These are phyloP conservation scores for Chrysosporium keratinophilum DNA, from an alignment of 2,329 filamentous ascomycete species.

Conservation along the genomic window DNA sequence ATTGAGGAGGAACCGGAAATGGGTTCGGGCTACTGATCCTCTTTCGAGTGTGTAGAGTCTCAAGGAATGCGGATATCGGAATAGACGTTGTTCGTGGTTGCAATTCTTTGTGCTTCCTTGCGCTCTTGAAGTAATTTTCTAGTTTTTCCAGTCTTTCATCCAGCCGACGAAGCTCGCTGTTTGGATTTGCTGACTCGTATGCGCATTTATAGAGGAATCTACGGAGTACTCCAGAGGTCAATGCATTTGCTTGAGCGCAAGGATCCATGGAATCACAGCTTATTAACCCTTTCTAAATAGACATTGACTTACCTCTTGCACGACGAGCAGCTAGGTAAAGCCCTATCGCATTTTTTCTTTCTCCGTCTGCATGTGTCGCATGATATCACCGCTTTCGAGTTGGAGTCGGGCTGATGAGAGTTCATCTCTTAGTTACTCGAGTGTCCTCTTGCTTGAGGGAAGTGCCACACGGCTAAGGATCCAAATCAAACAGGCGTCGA, in stretches of 20 bases:
- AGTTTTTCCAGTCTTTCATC: conserved; percentile 1
- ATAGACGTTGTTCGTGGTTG: not conserved
- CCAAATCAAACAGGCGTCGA: not conserved
- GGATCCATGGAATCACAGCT: not conserved
- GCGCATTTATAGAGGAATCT: conserved; percentile 9
- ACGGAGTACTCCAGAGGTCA: not conserved
- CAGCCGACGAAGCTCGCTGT: conserved; percentile 1
- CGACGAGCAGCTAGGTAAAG: conserved; percentile 3
- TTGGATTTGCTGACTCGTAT: not conserved
- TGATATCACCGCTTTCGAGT: not conserved
- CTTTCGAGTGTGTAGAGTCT: not conserved
- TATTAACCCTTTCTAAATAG: too few species aligned
- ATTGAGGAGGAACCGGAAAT: conserved; percentile 6
- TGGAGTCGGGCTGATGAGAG: not conserved
- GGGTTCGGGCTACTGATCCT: conserved; percentile 3
- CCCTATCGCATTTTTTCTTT: conserved; percentile 13
- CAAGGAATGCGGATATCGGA: not conserved
- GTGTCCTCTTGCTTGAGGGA: too few species aligned
- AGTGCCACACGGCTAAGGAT: too few species aligned
- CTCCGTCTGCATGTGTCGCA: conserved; percentile 10
- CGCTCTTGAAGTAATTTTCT: not conserved
- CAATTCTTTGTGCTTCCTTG: not conserved
- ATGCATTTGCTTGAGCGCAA: not conserved
- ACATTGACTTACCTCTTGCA: conserved; percentile 6
- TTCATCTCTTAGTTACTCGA: not conserved